Conservation (phyloP, 768 basidiomycete genomes). For the Kwoniella sp. region DNA sequence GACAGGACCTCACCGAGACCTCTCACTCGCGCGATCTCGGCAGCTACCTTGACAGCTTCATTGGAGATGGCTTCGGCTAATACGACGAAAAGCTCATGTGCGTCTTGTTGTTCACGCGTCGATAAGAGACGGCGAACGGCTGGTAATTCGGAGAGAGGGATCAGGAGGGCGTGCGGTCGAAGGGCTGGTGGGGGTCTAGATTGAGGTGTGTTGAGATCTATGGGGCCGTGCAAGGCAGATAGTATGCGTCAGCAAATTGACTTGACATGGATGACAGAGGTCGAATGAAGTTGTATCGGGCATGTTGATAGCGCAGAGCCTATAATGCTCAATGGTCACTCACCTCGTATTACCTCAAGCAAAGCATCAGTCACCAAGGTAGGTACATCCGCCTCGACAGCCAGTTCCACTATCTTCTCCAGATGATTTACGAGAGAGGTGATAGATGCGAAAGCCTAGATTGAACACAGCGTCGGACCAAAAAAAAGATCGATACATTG, state of each 20-base stretch:
- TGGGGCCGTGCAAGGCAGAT: background rate
- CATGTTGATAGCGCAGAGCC: no score
- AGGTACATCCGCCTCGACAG: slow-evolving; percentile 76
- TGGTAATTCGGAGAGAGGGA: slow-evolving; percentile 64
- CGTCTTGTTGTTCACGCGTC: slow-evolving; percentile 94
- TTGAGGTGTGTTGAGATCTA: slow-evolving; percentile 56
- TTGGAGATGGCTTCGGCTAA: slow-evolving; percentile 85
- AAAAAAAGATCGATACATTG: no score
- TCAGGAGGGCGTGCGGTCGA: slow-evolving; percentile 72
- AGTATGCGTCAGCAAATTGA: no score
- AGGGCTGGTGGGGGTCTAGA: slow-evolving; percentile 62
- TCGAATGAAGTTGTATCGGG: no score
- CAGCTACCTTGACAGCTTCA: slow-evolving; percentile 73
- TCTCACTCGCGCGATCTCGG: slow-evolving; percentile 69
- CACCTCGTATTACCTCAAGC: slow-evolving; percentile 69
- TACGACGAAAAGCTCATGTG: slow-evolving; percentile 95
- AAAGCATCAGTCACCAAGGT: slow-evolving; percentile 85
- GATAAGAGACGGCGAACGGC: slow-evolving; percentile 61
- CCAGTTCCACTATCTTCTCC: slow-evolving; percentile 71
- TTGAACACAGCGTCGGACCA: no score
- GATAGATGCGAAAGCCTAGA: slow-evolving; percentile 85
- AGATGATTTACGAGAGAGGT: slow-evolving; percentile 79
- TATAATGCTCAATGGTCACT: no score
- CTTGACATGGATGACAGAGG: no score
- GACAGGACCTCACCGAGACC: slow-evolving; percentile 63